Evolutionary conservation across 306 rosid genomes (phyloP).

Genomic region (Adenanthera pavonina): DNA sequence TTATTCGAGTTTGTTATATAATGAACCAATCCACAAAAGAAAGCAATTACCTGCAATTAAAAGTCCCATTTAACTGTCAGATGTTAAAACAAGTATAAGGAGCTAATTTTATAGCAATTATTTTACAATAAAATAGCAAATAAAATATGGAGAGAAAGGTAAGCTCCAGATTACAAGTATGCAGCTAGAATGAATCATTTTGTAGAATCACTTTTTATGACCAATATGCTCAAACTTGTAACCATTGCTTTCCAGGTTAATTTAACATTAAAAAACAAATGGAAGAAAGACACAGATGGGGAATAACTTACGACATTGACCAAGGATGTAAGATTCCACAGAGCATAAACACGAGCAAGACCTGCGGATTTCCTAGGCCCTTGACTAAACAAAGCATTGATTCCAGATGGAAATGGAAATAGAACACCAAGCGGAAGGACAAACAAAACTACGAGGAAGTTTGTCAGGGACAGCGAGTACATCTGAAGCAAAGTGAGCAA

Average conservation of each 20-base stretch:
- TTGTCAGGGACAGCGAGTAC: conserved; percentile 73
- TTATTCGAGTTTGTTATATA: conserved; percentile 62
- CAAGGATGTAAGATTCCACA: conserved; percentile 95
- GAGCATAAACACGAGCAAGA: conserved; percentile 87
- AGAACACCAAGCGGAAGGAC: conserved; percentile 83
- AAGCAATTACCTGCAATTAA: conserved; percentile 74
- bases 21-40: conserved; percentile 84
- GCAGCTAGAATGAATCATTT: conserved; percentile 14
- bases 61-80: conserved; percentile 26
- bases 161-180: background rate
- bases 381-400: conserved; percentile 92
- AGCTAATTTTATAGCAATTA: conserved; percentile 10
- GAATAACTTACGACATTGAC: conserved; percentile 86
- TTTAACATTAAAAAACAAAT: background rate
- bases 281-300: conserved; percentile 3
- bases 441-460: conserved; percentile 76
- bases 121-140: background rate
- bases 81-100: conserved; percentile 19
- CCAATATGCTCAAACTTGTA: background rate
- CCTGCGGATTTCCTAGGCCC: conserved; percentile 95
- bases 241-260: background rate
- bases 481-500: conserved; percentile 85
- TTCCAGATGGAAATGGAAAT: conserved; percentile 92
- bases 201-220: background rate
- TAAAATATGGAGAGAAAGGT: background rate